Evolutionary conservation across 225 moss, liverwort and hornwort genomes (phyloP), one percentile per base, ranked within the genome.

Genomic region (Pleurozium schreberi): DNA sequence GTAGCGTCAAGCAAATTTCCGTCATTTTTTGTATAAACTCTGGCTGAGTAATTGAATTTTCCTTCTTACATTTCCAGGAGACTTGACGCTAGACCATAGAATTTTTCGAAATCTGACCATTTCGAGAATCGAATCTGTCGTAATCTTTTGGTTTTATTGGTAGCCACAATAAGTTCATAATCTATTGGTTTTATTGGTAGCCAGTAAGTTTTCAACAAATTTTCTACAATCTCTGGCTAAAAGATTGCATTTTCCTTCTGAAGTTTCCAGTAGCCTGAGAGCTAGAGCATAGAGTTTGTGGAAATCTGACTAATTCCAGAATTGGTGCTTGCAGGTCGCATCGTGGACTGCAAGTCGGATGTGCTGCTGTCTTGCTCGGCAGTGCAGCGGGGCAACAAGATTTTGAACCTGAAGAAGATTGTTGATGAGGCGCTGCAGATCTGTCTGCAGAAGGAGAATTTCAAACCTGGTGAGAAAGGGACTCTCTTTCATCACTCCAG

Each of bases 301-400:
- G 55, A 68, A 19, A n/a, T 28, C 40, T 53, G 68, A 64, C 36
- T 45, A 63, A 16, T 64, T 82, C 64, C 25, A 64, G 25, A 45
- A 70, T 58, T 74, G 69, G 8, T 49, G n/a, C 30, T 49, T 31
- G 81, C 93, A 88, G 92, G 96, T 89, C 93, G 97, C 33, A 96
- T 97, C 71, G 40, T 97, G 79, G 97, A 96, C 88, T 94, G 93
- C 86, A 88, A 92, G 75, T 91, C 96, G 68, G 90, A 88, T 45
- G 92, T 94, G 85, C 76, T 95, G 33, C 89, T 95, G 64, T 92
- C 95, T 45, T 95, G 95, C 88, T 95, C 96, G 65, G 93, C 91
- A 80, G 94, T 91, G 75, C 91, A 92, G 75, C 92, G 95, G 31
- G 95, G 91, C 66, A 91, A 93, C 84, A 95, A 94, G 88, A 57